Percentiles rank a stretch among this genome's conserved stretches.
Conservation (phyloP, 345 rosid species). For the Boechera stricta region DNA sequence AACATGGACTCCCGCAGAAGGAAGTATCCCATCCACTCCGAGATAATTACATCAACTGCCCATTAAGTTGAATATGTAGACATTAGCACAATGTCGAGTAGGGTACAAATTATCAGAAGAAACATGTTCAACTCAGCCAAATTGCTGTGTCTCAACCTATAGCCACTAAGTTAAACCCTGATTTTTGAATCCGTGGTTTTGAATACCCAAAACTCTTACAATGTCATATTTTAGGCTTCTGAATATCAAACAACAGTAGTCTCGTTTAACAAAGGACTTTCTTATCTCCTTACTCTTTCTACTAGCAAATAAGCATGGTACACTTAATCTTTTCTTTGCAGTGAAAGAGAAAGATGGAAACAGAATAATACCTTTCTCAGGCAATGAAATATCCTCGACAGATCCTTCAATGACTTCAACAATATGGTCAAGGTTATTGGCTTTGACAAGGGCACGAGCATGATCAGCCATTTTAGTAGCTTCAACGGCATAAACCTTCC, state of each 20-base stretch:
- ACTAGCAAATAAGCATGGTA: not conserved
- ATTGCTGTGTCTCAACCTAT: not conserved
- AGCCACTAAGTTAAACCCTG: not conserved
- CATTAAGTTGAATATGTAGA: conserved; percentile 5
- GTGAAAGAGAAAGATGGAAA: not conserved
- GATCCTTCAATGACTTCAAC: conserved; percentile 91
- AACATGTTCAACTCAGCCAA: conserved; percentile 23
- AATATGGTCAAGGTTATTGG: conserved; percentile 71
- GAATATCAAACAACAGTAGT: not conserved
- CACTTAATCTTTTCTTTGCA: not conserved
- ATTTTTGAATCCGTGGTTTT: not conserved
- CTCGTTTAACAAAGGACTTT: not conserved
- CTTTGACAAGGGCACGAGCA: conserved; percentile 82
- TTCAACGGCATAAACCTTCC: conserved; percentile 96
- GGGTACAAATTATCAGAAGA: not conserved
- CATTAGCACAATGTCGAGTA: conserved; percentile 22
- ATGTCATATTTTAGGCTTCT: not conserved
- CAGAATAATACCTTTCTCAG: conserved; percentile 75
- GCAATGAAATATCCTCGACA: conserved; percentile 77
- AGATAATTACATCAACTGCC: conserved; percentile 95
- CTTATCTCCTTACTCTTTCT: not conserved
- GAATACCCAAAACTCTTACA: not conserved
- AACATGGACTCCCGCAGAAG: conserved; percentile 97
- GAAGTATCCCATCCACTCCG: conserved; percentile 99
- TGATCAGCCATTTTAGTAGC: conserved; percentile 96